Conservation (phyloP, 1,284 basidiomycete genomes). For the Neolentinus lepideus region DNA sequence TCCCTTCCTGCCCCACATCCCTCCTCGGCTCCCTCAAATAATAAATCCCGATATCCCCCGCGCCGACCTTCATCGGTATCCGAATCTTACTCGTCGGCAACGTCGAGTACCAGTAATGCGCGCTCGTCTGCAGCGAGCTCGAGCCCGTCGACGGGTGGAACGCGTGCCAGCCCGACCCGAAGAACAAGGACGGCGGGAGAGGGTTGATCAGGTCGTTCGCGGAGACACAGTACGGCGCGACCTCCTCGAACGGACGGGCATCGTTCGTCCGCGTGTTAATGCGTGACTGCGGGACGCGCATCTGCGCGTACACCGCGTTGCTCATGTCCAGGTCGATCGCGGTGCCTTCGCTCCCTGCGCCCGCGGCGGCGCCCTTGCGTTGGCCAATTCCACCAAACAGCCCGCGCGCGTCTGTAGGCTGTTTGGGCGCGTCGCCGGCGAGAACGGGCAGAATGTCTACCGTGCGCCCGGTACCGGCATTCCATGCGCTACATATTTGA, state of each 20-base stretch:
- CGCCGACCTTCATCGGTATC: slow-evolving; percentile 66
- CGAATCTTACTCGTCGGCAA: slow-evolving; percentile 71
- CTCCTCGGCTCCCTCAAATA: slow-evolving; percentile 57
- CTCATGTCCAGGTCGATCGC: slow-evolving; percentile 11
- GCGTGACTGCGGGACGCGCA: slow-evolving; percentile 62
- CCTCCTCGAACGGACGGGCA: slow-evolving; percentile 65
- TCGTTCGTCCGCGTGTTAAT: slow-evolving; percentile 66
- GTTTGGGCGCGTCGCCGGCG: slow-evolving; percentile 24
- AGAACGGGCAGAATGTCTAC: slow-evolving; percentile 50
- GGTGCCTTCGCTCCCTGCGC: slow-evolving; percentile 18
- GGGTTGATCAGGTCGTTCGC: slow-evolving; percentile 96
- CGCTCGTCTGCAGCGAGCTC: slow-evolving; percentile 41
- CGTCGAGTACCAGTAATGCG: slow-evolving; percentile 86
- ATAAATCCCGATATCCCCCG: slow-evolving; percentile 77
- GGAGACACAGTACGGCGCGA: slow-evolving; percentile 83
- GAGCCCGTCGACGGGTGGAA: slow-evolving; percentile 54
- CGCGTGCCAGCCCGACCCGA: slow-evolving; percentile 82
- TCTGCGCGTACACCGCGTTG: slow-evolving; percentile 25
- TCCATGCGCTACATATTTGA: slow-evolving; percentile 84
- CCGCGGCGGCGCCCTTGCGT: slow-evolving; percentile 46
- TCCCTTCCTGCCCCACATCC: slow-evolving; percentile 46
- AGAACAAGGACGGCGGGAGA: slow-evolving; percentile 82
- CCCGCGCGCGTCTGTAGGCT: slow-evolving; percentile 40
- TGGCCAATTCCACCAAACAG: slow-evolving; percentile 71
- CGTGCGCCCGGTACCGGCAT: slow-evolving; percentile 58